phyloP scores from a whole-genome alignment of 2,329 filamentous ascomycete species.

The Cercospora zeae-maydis region DNA sequence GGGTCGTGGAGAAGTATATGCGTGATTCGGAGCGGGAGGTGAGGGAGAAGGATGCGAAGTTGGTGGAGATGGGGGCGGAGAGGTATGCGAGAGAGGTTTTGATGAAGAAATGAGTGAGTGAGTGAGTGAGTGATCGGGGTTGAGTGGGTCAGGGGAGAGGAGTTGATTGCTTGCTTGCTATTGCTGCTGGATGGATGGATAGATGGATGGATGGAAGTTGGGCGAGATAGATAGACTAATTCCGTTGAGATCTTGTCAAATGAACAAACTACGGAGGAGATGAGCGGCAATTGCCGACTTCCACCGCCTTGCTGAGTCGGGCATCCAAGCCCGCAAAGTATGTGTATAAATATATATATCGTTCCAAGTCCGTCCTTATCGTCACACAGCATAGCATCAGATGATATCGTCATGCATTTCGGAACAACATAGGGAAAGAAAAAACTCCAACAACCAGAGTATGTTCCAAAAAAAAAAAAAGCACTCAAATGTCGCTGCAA shows the following conservation, averaged over 20 bases:
- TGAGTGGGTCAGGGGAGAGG: no score
- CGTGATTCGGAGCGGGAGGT: slow-evolving; percentile 62
- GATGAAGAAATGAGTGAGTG: slow-evolving; percentile 26
- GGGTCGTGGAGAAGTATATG: slow-evolving; percentile 60
- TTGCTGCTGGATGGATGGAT: no score
- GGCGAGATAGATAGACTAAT: no score
- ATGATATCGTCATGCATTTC: slow-evolving; percentile 6
- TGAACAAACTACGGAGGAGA: no score
- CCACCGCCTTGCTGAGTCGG: no score
- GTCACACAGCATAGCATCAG: neutral
- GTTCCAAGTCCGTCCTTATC: neutral
- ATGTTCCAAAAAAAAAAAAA: neutral
- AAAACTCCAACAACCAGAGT: no score
- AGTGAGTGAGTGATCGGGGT: no score
- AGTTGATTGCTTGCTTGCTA: no score
- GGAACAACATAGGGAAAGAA: neutral
- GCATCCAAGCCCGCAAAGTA: no score
- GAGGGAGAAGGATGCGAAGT: slow-evolving; percentile 48
- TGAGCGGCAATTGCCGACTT: no score
- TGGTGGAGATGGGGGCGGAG: slow-evolving; percentile 38
- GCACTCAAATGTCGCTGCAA: neutral
- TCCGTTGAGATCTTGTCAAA: no score
- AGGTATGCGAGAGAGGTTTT: slow-evolving; percentile 30
- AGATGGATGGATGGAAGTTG: no score
- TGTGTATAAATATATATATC: neutral